A percentile compares a stretch with the other conserved stretches of the same genome.
Evolutionary conservation across 371 early-diverging fungal species (phyloP).

Genomic region (Capillidium rhysosporum): DNA sequence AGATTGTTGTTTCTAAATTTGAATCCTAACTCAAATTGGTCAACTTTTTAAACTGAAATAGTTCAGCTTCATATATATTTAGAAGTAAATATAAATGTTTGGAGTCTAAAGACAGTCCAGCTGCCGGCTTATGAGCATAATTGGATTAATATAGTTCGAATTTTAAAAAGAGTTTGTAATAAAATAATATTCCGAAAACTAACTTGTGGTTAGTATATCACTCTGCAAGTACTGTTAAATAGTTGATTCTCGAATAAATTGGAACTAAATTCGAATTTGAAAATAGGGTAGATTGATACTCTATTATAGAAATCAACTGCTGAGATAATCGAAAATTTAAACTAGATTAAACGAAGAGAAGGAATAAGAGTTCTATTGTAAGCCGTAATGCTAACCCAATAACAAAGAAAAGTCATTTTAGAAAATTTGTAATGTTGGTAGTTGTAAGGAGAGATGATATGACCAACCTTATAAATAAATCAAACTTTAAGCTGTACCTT

Average conservation of each 20-base stretch:
- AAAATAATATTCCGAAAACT: conserved; percentile 2
- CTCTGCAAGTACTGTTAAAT: not conserved
- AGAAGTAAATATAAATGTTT: not conserved
- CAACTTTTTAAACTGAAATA: conserved; percentile 1
- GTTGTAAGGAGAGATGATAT: not conserved
- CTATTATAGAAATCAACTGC: not conserved
- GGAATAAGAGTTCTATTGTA: not conserved
- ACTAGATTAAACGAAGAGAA: not conserved
- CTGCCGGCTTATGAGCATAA: not conserved
- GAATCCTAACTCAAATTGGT: not conserved
- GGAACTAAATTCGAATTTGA: not conserved
- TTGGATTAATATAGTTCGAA: not conserved
- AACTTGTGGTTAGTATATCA: not conserved
- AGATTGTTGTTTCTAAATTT: not conserved
- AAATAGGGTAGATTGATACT: too few relatives aligned
- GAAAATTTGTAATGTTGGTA: not conserved
- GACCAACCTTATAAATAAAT: not conserved
- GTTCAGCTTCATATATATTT: not conserved
- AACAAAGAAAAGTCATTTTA: not conserved
- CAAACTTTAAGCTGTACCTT: not conserved
- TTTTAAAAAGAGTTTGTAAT: not conserved
- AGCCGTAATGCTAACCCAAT: conserved; percentile 3
- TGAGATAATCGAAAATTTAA: not conserved
- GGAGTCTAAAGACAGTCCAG: not conserved
- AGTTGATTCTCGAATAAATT: not conserved